phyloP scores from a whole-genome alignment of 2,329 filamentous ascomycete species.

The Pseudogymnoascus sp. region DNA sequence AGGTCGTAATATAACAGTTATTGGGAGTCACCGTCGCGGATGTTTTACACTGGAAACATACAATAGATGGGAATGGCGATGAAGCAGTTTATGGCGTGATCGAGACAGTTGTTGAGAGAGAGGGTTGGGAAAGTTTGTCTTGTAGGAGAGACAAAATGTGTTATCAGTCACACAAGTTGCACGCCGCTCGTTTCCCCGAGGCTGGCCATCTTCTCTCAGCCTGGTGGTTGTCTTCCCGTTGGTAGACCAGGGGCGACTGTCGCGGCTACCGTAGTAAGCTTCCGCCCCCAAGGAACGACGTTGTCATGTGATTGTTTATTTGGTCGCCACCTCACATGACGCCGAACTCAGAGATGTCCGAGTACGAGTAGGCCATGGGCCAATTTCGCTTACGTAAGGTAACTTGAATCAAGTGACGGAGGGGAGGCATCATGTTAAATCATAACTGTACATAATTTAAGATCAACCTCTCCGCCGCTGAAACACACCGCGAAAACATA shows the following conservation, averaged over 20 bases:
- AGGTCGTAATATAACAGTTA: neutral
- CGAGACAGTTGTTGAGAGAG: neutral
- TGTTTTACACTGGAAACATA: neutral
- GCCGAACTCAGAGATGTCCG: neutral
- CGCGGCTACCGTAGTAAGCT: neutral
- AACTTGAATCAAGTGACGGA: slow-evolving; percentile 3
- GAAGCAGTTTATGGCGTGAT: slow-evolving; percentile 4
- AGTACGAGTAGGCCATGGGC: neutral
- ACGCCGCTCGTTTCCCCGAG: neutral
- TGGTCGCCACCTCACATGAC: neutral
- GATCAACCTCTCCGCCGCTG: slow-evolving; percentile 10
- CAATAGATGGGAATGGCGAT: neutral
- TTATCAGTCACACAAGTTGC: neutral
- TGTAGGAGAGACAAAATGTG: slow-evolving; percentile 6
- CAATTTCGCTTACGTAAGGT: neutral
- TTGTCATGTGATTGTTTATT: neutral
- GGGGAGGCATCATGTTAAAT: slow-evolving; percentile 7
- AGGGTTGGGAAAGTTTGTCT: neutral
- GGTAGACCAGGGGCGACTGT: neutral
- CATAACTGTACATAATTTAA: slow-evolving; percentile 16
- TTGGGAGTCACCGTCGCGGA: neutral
- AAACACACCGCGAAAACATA: neutral
- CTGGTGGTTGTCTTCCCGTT: neutral
- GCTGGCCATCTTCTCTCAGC: slow-evolving; percentile 1
- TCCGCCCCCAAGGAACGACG: neutral